Percentiles rank a stretch among this genome's conserved stretches.
phyloP scores from a whole-genome alignment of 2,329 filamentous ascomycete species.

The Talaromyces sp. region DNA sequence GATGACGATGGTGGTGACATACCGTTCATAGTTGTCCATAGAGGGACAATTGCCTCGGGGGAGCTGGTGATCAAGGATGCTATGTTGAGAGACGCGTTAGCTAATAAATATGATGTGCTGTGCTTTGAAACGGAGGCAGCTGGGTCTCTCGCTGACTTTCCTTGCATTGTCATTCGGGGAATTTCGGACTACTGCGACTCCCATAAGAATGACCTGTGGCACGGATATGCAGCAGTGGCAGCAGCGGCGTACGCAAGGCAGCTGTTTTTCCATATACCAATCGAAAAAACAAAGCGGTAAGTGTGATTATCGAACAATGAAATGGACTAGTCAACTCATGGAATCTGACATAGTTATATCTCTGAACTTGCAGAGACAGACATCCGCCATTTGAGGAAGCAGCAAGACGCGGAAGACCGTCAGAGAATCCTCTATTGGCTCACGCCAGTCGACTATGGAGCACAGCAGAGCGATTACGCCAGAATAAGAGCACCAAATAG shows the following conservation, averaged over 20 bases:
- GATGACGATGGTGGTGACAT: not conserved
- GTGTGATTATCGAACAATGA: no score
- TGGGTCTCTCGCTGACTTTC: not conserved
- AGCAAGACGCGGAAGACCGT: no score
- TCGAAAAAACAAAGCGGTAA: not conserved
- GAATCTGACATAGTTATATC: no score
- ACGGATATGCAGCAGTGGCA: not conserved
- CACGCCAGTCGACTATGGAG: no score
- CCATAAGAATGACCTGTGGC: not conserved
- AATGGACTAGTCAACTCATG: no score
- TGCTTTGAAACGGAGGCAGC: not conserved
- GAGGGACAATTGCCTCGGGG: not conserved
- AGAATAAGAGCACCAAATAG: no score
- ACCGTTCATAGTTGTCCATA: not conserved
- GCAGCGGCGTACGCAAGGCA: not conserved
- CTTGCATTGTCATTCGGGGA: not conserved
- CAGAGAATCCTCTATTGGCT: no score
- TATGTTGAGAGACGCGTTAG: not conserved
- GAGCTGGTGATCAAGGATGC: not conserved
- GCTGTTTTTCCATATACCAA: not conserved
- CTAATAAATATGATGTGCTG: not conserved
- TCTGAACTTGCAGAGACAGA: no score
- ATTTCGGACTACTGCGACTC: not conserved
- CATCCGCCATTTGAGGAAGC: no score
- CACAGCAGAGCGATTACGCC: no score